These are phyloP conservation scores for Mycena kentingensis DNA, from an alignment of 768 basidiomycete genomes.

Conservation along the genomic window DNA sequence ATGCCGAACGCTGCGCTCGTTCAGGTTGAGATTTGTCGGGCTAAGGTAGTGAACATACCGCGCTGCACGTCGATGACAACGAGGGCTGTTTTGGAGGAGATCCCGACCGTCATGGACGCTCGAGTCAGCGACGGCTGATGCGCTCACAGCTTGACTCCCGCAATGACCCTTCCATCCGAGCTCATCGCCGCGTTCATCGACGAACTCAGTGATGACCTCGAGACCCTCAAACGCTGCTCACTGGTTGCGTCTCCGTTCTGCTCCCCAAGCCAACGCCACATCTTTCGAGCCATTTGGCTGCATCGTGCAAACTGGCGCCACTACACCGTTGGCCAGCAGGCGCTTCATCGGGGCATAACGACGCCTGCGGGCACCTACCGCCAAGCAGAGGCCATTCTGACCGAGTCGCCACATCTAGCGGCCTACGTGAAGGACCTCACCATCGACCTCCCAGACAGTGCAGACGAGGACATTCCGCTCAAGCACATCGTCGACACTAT, in stretches of 20 bases:
- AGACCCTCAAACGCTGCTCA: constrained; percentile 11
- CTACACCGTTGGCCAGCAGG: constrained; percentile 1
- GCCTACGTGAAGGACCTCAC: constrained; percentile 10
- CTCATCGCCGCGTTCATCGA: constrained; percentile 17
- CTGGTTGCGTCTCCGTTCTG: constrained; percentile 4
- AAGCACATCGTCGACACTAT: not conserved
- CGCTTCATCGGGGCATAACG: constrained; percentile 2
- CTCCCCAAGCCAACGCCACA: constrained; percentile 11
- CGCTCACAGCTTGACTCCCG: too few species aligned
- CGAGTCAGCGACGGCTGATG: too few species aligned
- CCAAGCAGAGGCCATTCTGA: not conserved
- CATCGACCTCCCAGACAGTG: constrained; percentile 15
- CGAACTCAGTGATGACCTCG: constrained; percentile 14
- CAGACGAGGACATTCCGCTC: constrained; percentile 11
- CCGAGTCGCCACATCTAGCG: constrained; percentile 13
- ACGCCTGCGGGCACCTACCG: constrained; percentile 9
- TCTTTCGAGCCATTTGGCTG: constrained; percentile 13
- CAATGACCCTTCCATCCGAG: constrained; percentile 14
- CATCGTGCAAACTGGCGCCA: constrained; percentile 9
- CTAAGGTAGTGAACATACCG: not conserved
- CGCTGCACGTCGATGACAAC: constrained; percentile 26
- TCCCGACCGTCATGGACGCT: not conserved
- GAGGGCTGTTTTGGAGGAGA: constrained; percentile 7
- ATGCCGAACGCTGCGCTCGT: not conserved
- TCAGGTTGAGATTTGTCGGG: not conserved